Evolutionary conservation across 805 yeast species (phyloP), one percentile per base, ranked within the genome.

Genomic region (Kregervanrija delftensis): DNA sequence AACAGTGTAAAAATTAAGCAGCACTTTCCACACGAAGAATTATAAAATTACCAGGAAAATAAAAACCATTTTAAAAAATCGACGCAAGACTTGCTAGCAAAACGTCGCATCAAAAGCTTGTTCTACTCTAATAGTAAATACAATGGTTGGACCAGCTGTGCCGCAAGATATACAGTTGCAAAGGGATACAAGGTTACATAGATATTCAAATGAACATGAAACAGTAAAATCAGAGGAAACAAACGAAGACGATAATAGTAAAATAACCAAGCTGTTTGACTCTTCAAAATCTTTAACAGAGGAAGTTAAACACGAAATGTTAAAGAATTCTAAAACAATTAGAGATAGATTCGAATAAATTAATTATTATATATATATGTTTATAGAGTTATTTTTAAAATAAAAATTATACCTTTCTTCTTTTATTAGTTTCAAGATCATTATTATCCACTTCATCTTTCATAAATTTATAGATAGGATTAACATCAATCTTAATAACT

Each of bases 291-390:
- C 58, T 11, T 45, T 60, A 30, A 57, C 55, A 37, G 51, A 52
- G 11, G 65, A 61, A 46, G 45, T 59, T 3, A 52, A 49, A 33
- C 36, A 47, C 11, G 60, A 61, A 37, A 52, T 60, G 43, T n/a
- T 57, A 28, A 46, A 43, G 38, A 56, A 53, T 35, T 40, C 50
- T 28, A 52, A 45, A 14, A 12, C 33, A 9, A 31, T 39, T 13
- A 39, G 33, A 9, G 44, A 45, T 15, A 32, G 50, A 11, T 49
- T 49, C 66, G 51, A 66, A 61, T 54, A 57, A 58, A 35, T 54
- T 58, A 39, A 16, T 30, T 49, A 30, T 35, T 43, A 17, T 22
- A 22, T 22, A 6, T 22, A 22, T 22, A 22, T 22, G 28, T 22
- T 22, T 22, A 22, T 22, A 22, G 28, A 22, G 28, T 5, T 17